These are phyloP conservation scores for Massarina eburnea DNA, from an alignment of 2,329 filamentous ascomycete species.

Conservation along the genomic window DNA sequence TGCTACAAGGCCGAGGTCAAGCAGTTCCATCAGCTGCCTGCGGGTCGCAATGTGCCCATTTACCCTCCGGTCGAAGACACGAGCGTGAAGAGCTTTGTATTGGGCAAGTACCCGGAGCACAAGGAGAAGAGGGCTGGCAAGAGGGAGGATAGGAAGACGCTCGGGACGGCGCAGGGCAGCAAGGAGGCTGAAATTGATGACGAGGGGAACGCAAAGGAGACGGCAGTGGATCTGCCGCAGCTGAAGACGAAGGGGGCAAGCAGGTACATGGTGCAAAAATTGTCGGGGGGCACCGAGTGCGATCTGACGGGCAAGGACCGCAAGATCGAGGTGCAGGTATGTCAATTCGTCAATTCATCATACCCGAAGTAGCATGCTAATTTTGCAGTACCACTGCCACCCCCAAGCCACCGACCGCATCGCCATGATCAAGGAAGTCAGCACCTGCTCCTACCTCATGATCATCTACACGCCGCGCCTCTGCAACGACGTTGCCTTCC, in stretches of 20 bases:
- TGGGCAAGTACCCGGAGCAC: constrained; percentile 64
- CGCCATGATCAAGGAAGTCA: constrained; percentile 89
- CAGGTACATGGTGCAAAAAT: constrained; percentile 80
- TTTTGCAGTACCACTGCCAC: constrained; percentile 68
- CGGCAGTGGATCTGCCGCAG: constrained; percentile 54
- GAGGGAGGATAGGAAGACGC: constrained; percentile 29
- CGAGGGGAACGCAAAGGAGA: constrained; percentile 28
- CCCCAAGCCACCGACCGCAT: constrained; percentile 76
- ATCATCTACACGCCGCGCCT: constrained; percentile 85
- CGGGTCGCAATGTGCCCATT: constrained; percentile 64
- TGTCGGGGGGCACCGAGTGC: constrained; percentile 79
- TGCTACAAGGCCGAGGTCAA: constrained; percentile 86
- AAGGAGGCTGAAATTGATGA: constrained; percentile 35
- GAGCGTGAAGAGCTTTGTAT: constrained; percentile 71
- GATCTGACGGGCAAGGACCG: constrained; percentile 81
- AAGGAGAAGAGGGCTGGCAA: constrained; percentile 21
- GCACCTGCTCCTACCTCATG: constrained; percentile 91
- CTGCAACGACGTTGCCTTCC: constrained; percentile 83
- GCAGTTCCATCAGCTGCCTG: constrained; percentile 84
- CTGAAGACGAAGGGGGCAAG: constrained; percentile 81
- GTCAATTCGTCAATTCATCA: constrained; percentile 5
- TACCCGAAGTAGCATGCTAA: constrained; percentile 7
- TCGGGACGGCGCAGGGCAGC: constrained; percentile 33
- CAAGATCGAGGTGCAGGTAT: constrained; percentile 76
- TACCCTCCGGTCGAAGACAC: constrained; percentile 78